Percentiles rank a stretch among this genome's conserved stretches.
phyloP scores from a whole-genome alignment of 768 basidiomycete species.

The Trichaptum fuscoviolaceum region DNA sequence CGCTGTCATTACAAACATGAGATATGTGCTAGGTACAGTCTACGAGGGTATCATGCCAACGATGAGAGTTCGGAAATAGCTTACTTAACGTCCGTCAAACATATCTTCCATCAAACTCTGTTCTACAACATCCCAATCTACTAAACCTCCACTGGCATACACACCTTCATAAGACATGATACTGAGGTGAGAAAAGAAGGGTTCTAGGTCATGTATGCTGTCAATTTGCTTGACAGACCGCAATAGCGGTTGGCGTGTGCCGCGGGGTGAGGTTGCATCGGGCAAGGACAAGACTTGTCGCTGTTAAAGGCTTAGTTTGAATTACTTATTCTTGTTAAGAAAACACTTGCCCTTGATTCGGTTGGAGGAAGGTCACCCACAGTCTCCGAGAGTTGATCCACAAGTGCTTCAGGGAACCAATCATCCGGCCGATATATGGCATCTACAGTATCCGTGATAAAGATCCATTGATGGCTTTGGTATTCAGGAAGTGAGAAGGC shows the following conservation, averaged over 20 bases:
- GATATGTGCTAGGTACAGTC: background rate
- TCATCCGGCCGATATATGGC: conserved; percentile 84
- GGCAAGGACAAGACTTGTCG: conserved; percentile 3
- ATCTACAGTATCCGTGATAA: conserved; percentile 95
- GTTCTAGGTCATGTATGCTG: conserved; percentile 78
- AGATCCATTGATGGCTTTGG: conserved; percentile 92
- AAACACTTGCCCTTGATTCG: conserved; percentile 24
- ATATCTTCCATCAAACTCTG: conserved; percentile 76
- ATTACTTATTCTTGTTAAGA: background rate
- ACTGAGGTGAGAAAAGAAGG: conserved; percentile 89
- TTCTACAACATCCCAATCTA: conserved; percentile 92
- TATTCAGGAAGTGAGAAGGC: background rate
- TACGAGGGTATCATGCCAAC: background rate
- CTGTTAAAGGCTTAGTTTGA: background rate
- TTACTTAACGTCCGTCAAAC: conserved; percentile 69
- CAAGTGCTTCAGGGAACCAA: conserved; percentile 80
- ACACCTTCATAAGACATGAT: conserved; percentile 87
- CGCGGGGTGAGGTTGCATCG: conserved; percentile 30
- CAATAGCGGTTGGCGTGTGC: conserved; percentile 73
- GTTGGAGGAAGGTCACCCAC: conserved; percentile 59
- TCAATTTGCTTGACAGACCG: conserved; percentile 65
- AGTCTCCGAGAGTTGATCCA: conserved; percentile 87
- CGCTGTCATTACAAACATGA: background rate
- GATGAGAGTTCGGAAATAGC: background rate
- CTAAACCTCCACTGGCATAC: conserved; percentile 71